Percentiles rank a stretch among this genome's conserved stretches.
These are phyloP conservation scores for Metschnikowia continentalis DNA, from an alignment of 805 yeast genomes.

Conservation along the genomic window DNA sequence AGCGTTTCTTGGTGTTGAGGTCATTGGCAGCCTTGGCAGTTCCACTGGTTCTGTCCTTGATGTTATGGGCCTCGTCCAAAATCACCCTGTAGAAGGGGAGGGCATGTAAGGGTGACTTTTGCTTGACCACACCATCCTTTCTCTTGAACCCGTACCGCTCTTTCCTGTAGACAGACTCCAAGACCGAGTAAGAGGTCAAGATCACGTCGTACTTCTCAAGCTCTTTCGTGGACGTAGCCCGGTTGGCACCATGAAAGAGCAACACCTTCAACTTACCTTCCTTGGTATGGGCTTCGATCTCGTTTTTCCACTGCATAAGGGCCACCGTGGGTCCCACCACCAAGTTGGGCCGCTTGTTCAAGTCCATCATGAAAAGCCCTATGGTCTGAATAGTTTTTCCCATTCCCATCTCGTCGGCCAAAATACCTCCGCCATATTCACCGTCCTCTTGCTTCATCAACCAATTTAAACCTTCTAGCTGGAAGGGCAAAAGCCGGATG, in stretches of 20 bases:
- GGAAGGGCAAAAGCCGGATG: conserved; percentile 78
- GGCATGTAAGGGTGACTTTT: conserved; percentile 68
- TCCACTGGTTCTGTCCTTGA: conserved; percentile 89
- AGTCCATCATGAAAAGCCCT: conserved; percentile 73
- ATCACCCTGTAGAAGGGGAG: conserved; percentile 79
- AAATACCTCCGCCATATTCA: conserved; percentile 79
- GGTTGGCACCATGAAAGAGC: conserved; percentile 81
- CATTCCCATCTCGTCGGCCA: conserved; percentile 99
- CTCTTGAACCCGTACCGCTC: conserved; percentile 80
- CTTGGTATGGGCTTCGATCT: conserved; percentile 76
- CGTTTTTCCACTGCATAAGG: conserved; percentile 94
- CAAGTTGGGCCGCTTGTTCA: conserved; percentile 64
- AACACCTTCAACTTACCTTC: conserved; percentile 62
- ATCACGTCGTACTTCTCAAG: conserved; percentile 69
- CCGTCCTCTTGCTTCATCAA: conserved; percentile 74
- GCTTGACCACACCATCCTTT: conserved; percentile 66
- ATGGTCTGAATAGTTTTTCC: conserved; percentile 98
- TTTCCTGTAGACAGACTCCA: conserved; percentile 82
- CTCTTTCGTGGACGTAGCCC: conserved; percentile 55
- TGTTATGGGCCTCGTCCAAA: conserved; percentile 95
- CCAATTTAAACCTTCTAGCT: conserved; percentile 92
- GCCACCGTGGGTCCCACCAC: conserved; percentile 99
- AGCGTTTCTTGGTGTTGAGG: conserved; percentile 65
- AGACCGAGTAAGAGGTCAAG: conserved; percentile 86
- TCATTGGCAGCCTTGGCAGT: conserved; percentile 89